phyloP scores from a whole-genome alignment of 2,329 filamentous ascomycete species.

The Talaromyces sp. region DNA sequence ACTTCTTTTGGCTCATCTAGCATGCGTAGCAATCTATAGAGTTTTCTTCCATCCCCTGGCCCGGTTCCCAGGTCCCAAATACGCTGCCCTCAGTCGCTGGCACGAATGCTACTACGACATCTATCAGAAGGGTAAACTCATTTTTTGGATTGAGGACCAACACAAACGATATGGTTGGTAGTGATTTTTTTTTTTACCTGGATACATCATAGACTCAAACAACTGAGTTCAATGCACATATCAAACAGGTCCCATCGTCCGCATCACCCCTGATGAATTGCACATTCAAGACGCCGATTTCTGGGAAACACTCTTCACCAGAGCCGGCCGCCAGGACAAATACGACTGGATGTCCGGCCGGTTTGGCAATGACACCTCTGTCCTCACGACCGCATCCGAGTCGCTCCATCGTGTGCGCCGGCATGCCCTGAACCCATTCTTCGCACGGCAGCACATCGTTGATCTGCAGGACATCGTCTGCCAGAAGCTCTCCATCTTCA shows the following conservation, averaged over 20 bases:
- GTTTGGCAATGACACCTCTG: slow-evolving; percentile 5
- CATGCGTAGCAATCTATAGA: no score
- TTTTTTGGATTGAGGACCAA: neutral
- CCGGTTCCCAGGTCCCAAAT: neutral
- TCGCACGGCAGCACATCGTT: slow-evolving; percentile 5
- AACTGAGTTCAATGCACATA: neutral
- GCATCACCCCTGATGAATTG: slow-evolving; percentile 4
- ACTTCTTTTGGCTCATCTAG: no score
- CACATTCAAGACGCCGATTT: slow-evolving; percentile 3
- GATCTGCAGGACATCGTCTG: slow-evolving; percentile 1
- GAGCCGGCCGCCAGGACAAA: neutral
- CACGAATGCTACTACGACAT: neutral
- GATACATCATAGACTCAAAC: neutral
- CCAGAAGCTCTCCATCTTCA: slow-evolving; percentile 3
- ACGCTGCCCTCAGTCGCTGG: neutral
- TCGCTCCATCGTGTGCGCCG: slow-evolving; percentile 6
- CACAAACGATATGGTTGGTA: neutral
- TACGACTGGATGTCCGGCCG: slow-evolving; percentile 7
- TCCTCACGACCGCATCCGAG: neutral
- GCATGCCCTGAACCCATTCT: slow-evolving; percentile 6
- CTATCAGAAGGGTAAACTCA: neutral
- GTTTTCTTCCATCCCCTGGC: no score
- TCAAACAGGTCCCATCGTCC: neutral
- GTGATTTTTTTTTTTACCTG: no score
- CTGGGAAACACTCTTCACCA: slow-evolving; percentile 4